Evolutionary conservation across 306 rosid species (phyloP), one percentile per base, ranked within the genome.

Genomic region (Ammopiptanthus mongolicus): DNA sequence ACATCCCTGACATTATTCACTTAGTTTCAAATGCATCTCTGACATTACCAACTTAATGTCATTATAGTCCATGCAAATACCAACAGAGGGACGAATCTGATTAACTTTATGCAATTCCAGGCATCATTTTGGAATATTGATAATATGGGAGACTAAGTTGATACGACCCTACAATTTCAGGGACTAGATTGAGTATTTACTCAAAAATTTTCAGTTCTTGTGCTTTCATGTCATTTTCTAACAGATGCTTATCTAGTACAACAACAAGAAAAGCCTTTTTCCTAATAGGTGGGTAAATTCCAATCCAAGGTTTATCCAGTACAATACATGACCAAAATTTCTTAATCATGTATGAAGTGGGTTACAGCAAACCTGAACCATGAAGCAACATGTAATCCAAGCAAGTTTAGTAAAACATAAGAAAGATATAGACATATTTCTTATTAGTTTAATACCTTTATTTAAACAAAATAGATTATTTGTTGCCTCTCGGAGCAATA

Each of bases 391-490:
- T 65, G 42, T 17, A 63, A 52, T 10, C 46, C 14, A 36, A 65
- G 72, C 25, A 65, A 47, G 63, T 77, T 51, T 21, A 23, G 56
- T 60, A 50, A 46, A 71, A 15, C 37, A 12, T 61, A 25, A 21
- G 19, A 59, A 69, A 50, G 70, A 34, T 33, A 18, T 1, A 37
- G 5, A 18, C 63, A 21, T n/a, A n/a, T n/a, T 52, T 22, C 55
- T 58, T 39, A 60, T 47, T 60, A 58, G 28, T 69, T 71, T 61
- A 71, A 81, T n/a, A 3, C 8, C 21, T 80, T 50, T 3, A 60
- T 13, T 74, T 46, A 21, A 48, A 25, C 12, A 39, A 33, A 73
- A 34, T 46, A 71, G 83, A 51, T 37, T 8, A 10, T 67, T 28
- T 36, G 29, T 31, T 34, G 22, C 44, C 34, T 8, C 9, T 6